Percentiles rank a stretch among this genome's conserved stretches.
Evolutionary conservation across 2,329 filamentous ascomycete species (phyloP).

Genomic region (Atkinsonella texensis): DNA sequence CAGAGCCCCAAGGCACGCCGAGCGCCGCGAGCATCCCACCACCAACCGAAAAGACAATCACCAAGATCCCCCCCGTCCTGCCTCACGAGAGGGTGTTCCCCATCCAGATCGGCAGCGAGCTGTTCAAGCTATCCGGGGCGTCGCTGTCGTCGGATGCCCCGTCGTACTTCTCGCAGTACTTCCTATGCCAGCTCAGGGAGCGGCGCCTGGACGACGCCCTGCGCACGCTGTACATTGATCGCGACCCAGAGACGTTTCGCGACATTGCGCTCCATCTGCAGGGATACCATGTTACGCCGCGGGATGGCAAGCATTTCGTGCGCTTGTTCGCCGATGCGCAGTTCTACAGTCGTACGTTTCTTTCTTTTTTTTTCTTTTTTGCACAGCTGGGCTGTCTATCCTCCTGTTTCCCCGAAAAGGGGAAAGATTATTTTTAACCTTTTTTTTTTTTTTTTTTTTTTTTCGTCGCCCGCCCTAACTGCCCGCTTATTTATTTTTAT

Average conservation of each 20-base stretch:
- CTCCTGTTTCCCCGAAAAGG: too few species aligned
- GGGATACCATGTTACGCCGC: constrained; percentile 76
- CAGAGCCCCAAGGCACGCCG: constrained; percentile 1
- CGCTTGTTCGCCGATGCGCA: constrained; percentile 89
- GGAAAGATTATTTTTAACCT: too few species aligned
- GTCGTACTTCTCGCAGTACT: constrained; percentile 93
- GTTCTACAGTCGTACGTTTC: constrained; percentile 69
- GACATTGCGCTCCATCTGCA: constrained; percentile 87
- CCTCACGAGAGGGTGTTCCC: constrained; percentile 64
- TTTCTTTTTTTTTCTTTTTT: background rate
- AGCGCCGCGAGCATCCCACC: constrained; percentile 5
- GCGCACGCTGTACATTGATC: constrained; percentile 86
- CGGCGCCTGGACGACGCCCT: constrained; percentile 33
- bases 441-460: too few species aligned
- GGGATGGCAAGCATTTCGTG: constrained; percentile 78
- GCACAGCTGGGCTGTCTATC: too few species aligned
- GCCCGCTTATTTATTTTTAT: background rate
- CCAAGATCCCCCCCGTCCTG: constrained; percentile 43
- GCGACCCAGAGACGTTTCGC: constrained; percentile 77
- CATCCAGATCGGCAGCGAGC: constrained; percentile 59
- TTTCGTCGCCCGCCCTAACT: too few species aligned
- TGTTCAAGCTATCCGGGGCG: constrained; percentile 62
- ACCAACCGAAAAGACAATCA: constrained; percentile 22
- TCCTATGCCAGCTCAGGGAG: constrained; percentile 59
- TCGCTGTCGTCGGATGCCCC: constrained; percentile 71